Evolutionary conservation across 345 rosid genomes (phyloP).

Genomic region (Litchi chinensis): DNA sequence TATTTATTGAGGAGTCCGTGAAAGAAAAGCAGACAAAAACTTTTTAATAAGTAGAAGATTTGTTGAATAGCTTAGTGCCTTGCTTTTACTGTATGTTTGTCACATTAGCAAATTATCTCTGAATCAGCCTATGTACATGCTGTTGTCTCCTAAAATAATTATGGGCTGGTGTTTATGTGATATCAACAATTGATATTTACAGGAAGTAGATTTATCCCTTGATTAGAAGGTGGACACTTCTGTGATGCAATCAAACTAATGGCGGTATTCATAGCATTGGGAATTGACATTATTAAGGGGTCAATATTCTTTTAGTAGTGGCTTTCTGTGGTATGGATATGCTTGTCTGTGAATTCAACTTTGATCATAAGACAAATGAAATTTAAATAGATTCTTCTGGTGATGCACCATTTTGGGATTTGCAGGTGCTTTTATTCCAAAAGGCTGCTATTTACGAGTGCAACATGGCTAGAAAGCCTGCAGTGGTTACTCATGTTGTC

Average conservation of each 20-base stretch:
- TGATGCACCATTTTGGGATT: too few relatives aligned
- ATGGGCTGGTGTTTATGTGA: too few relatives aligned
- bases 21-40: neutral
- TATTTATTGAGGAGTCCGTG: neutral
- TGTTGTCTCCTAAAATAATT: too few relatives aligned
- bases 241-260: neutral
- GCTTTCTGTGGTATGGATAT: neutral
- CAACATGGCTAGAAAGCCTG: too few relatives aligned
- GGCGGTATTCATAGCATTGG: neutral
- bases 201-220: neutral
- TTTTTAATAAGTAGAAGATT: neutral
- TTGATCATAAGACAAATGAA: neutral
- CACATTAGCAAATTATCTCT: too few relatives aligned
- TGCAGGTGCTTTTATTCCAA: too few relatives aligned
- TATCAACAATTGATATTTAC: neutral
- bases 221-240: neutral
- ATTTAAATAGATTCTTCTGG: too few relatives aligned
- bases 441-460: too few relatives aligned
- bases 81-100: neutral
- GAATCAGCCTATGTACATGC: too few relatives aligned
- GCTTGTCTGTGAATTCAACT: constrained; percentile 7
- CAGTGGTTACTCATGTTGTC: too few relatives aligned
- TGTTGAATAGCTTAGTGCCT: neutral
- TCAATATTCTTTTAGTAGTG: neutral
- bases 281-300: neutral